A percentile compares a stretch with the other conserved stretches of the same genome.
phyloP scores from a whole-genome alignment of 2,329 filamentous ascomycete species.

The Xylaria sp. region DNA sequence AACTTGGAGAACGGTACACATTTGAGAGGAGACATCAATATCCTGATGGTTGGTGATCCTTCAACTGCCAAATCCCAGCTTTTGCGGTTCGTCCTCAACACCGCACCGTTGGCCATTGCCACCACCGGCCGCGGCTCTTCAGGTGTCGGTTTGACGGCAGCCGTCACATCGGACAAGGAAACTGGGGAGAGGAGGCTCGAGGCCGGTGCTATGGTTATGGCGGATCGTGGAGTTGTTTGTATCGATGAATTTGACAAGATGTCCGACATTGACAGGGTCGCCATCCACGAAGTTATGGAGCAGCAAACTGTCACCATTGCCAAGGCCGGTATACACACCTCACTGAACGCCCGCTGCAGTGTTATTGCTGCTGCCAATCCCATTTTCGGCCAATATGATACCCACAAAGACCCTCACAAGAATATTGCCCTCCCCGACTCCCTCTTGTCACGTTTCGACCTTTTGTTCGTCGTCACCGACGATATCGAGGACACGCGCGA shows the following conservation, averaged over 20 bases:
- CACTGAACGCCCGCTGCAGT: conserved; percentile 93
- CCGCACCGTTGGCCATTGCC: conserved; percentile 91
- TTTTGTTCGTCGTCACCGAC: conserved; percentile 96
- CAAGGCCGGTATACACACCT: conserved; percentile 97
- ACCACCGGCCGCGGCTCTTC: conserved; percentile 97
- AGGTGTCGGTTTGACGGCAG: conserved; percentile 94
- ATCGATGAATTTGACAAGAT: conserved; percentile 99
- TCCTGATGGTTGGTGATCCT: conserved; percentile 97
- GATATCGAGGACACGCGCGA: conserved; percentile 95
- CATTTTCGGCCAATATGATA: conserved; percentile 97
- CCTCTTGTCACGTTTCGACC: conserved; percentile 95
- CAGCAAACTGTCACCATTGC: conserved; percentile 99
- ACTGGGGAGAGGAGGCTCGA: conserved; percentile 93
- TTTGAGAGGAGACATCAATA: conserved; percentile 97
- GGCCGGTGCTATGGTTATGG: conserved; percentile 98
- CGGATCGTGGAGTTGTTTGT: conserved; percentile 94
- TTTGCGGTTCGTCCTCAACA: conserved; percentile 94
- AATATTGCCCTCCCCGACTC: conserved; percentile 98
- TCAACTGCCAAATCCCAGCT: conserved; percentile 99
- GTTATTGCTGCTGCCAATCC: conserved; percentile 96
- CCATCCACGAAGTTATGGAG: conserved; percentile 99
- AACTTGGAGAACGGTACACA: conserved; percentile 98
- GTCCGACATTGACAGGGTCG: conserved; percentile 96
- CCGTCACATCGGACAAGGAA: conserved; percentile 95
- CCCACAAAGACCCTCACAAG: conserved; percentile 97